Conservation (phyloP, 441 rosid genomes). For the Gossypium schwendimanii region DNA sequence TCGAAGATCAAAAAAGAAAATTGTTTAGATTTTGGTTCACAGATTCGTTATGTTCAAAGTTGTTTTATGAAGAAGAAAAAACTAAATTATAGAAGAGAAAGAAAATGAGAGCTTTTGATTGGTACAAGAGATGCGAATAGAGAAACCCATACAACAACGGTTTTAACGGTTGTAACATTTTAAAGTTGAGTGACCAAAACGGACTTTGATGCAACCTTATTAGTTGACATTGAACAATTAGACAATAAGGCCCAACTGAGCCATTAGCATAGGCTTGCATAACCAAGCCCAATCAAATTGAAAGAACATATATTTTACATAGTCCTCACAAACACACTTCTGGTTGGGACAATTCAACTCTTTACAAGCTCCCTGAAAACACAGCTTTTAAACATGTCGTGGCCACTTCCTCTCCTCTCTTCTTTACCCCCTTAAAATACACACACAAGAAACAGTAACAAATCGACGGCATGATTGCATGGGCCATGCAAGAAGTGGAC, state of each 20-base stretch:
- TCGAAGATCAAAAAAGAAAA: too few species aligned
- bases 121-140: too few species aligned
- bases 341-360: background rate
- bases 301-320: too few species aligned
- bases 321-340: background rate
- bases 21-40: too few species aligned
- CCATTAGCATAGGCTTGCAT: background rate
- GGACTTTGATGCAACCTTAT: background rate
- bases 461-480: background rate
- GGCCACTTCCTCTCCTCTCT: conserved; percentile 23
- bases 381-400: conserved; percentile 16
- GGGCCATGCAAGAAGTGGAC: background rate
- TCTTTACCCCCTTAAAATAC: background rate
- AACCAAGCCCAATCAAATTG: background rate
- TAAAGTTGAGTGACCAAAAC: too few species aligned
- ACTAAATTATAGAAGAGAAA: too few species aligned
- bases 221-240: background rate
- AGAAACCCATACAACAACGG: too few species aligned
- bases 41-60: too few species aligned
- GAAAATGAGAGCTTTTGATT: too few species aligned
- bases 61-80: too few species aligned
- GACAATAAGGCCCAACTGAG: background rate
- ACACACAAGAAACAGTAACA: background rate
- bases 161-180: too few species aligned
- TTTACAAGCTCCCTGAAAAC: conserved; percentile 1